Evolutionary conservation across 805 yeast genomes (phyloP).

Genomic region (Saccharomycopsis fibuligera): DNA sequence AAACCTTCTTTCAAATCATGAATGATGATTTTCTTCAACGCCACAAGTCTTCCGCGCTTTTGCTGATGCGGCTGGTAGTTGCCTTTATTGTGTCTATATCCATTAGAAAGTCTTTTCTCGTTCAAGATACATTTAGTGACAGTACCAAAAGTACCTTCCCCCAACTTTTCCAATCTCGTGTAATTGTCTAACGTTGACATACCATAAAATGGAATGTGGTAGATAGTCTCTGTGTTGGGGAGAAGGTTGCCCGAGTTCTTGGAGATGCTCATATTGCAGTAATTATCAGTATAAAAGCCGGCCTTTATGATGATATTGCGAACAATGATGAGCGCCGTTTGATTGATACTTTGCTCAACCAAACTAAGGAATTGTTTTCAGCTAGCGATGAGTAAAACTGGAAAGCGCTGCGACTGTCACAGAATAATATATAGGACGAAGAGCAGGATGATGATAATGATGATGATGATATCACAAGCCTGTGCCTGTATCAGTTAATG

Average conservation of each 20-base stretch:
- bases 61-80: too few relatives aligned
- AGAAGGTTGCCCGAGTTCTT: not conserved
- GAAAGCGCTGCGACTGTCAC: too few relatives aligned
- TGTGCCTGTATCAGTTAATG: too few relatives aligned
- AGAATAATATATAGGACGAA: too few relatives aligned
- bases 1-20: constrained; percentile 47
- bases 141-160: constrained; percentile 83
- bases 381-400: too few relatives aligned
- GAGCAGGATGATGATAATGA: too few relatives aligned
- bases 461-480: too few relatives aligned
- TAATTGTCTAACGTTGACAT: constrained; percentile 28
- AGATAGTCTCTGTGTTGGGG: constrained; percentile 14
- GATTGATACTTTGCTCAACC: too few relatives aligned
- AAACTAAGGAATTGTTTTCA: too few relatives aligned
- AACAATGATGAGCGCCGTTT: too few relatives aligned
- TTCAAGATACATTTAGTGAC: constrained; percentile 62
- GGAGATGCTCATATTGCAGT: not conserved
- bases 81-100: not conserved
- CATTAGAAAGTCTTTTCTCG: not conserved
- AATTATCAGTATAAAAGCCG: not conserved
- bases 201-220: constrained; percentile 19
- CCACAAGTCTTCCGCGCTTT: constrained; percentile 52
- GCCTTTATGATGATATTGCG: too few relatives aligned
- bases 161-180: constrained; percentile 40
- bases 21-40: constrained; percentile 76